Percentiles rank a stretch among this genome's conserved stretches.
phyloP scores from a whole-genome alignment of 805 yeast genomes.

The Candida takata region DNA sequence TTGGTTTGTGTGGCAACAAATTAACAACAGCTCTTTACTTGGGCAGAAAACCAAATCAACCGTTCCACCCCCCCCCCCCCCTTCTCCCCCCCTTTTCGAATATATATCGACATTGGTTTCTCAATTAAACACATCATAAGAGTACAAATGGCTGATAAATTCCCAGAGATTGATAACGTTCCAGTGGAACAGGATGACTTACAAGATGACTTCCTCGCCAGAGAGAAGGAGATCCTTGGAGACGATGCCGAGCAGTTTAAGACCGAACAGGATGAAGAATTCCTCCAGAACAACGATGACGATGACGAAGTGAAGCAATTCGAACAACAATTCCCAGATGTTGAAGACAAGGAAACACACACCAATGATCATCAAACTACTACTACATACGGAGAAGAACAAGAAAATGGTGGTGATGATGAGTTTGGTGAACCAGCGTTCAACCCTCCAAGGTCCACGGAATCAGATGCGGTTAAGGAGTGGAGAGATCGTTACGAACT shows the following conservation, averaged over 20 bases:
- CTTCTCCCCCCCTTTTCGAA: background rate
- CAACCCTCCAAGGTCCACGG: constrained; percentile 25
- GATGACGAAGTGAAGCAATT: constrained; percentile 49
- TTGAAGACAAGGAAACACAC: constrained; percentile 28
- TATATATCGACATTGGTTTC: too few species aligned
- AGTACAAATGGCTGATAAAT: constrained; percentile 76
- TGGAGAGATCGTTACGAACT: constrained; percentile 81
- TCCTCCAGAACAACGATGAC: constrained; percentile 32
- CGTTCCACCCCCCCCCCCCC: too few species aligned
- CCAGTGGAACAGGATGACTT: constrained; percentile 26
- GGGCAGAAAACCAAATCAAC: too few species aligned
- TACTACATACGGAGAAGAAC: constrained; percentile 4
- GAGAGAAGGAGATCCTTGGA: constrained; percentile 64
- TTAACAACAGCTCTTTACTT: too few species aligned
- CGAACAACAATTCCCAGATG: constrained; percentile 60
- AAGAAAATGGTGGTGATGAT: constrained; percentile 31
- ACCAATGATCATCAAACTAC: too few species aligned
- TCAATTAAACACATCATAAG: constrained; percentile 1
- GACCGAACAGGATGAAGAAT: constrained; percentile 52
- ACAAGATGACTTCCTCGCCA: constrained; percentile 50
- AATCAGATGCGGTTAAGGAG: constrained; percentile 54
- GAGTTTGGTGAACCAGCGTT: constrained; percentile 31
- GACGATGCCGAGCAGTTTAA: constrained; percentile 50
- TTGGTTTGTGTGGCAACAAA: too few species aligned
- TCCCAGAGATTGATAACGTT: constrained; percentile 60